Evolutionary conservation across 23 red algal genomes (phyloP), one percentile per base, ranked within the genome.

Genomic region (Cyanidium caldarium): DNA sequence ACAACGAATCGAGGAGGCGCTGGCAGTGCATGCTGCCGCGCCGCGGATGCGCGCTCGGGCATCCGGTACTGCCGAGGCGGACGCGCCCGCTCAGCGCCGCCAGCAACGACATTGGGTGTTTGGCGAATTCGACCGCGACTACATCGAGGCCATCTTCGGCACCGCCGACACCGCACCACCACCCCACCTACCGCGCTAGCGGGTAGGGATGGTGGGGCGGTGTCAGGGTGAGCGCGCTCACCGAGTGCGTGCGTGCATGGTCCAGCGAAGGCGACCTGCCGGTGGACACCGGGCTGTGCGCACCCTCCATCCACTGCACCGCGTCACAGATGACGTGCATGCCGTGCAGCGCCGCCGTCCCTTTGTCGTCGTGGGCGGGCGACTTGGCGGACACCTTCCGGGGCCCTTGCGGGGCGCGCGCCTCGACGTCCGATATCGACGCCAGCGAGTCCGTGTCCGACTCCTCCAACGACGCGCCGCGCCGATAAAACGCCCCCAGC

Each of bases 1-100:
- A 10, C 57, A 69, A 33, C 44, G 57, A 35, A 66, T 94, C 26
- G 78, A 94, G 33, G 57, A 29, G 39, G 77, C 82, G 19, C 65
- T 94, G 36, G 36, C 30, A 1, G 51, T 28, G 51, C 51, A 61
- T 28, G 51, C n/a, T 5, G 23, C 13, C 21, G n/a, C n/a, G 19
- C 51, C n/a, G 3, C 51, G 21, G 7, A 5, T 61, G 19, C 10
- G 51, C 31, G 10, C 3, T 16, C 51, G 21, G 19, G 7, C 51
- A 61, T 44, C 12, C 40, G 40, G 12, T 44, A 44, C 40, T 13
- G 51, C 7, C 10, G 31, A 16, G 10, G 31, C 51, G 23, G 10
- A 28, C 21, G 19, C 51, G 51, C 41, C 41, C n/a, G 51, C 19
- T 25, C 7, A 61, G 7, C 7, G 7, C 7, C 7, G 5, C 7